A percentile compares a stretch with the other conserved stretches of the same genome.
These are phyloP conservation scores for Vigna unguiculata DNA, from an alignment of 306 rosid genomes.

Conservation along the genomic window DNA sequence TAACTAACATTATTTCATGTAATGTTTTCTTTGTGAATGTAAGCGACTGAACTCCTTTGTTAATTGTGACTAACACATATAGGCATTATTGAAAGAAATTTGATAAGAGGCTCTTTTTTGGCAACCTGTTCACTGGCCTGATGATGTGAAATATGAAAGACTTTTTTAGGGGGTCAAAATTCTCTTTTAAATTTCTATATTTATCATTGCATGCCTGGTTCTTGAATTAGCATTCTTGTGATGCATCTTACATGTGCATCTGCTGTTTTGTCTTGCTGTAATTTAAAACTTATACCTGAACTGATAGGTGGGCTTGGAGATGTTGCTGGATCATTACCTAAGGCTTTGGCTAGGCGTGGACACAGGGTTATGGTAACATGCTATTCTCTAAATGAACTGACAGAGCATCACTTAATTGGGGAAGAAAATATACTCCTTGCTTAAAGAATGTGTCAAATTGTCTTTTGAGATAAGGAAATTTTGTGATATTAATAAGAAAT, in stretches of 20 bases:
- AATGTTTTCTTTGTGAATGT: constrained; percentile 28
- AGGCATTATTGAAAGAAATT: not conserved
- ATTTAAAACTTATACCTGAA: constrained; percentile 46
- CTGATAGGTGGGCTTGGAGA: constrained; percentile 97
- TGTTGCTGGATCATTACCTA: constrained; percentile 95
- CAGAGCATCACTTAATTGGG: constrained; percentile 14
- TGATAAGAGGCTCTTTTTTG: not conserved
- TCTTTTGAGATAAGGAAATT: too few species aligned
- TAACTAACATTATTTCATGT: constrained; percentile 43
- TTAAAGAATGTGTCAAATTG: not conserved
- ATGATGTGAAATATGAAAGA: not conserved
- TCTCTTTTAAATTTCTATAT: not conserved
- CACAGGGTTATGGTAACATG: constrained; percentile 92
- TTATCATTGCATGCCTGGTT: constrained; percentile 26
- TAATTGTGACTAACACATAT: constrained; percentile 15
- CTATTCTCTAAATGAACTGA: constrained; percentile 34
- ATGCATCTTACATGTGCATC: constrained; percentile 6
- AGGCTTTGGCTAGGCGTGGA: constrained; percentile 99
- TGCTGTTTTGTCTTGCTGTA: constrained; percentile 21
- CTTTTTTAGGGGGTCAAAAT: not conserved
- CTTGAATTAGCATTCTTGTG: constrained; percentile 15
- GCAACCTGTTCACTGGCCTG: not conserved
- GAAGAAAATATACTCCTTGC: constrained; percentile 26
- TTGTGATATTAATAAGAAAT: too few species aligned
- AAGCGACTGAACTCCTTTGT: constrained; percentile 2